Conservation (phyloP, 2,329 filamentous ascomycete species). For the Arthrinium phaeospermum region DNA sequence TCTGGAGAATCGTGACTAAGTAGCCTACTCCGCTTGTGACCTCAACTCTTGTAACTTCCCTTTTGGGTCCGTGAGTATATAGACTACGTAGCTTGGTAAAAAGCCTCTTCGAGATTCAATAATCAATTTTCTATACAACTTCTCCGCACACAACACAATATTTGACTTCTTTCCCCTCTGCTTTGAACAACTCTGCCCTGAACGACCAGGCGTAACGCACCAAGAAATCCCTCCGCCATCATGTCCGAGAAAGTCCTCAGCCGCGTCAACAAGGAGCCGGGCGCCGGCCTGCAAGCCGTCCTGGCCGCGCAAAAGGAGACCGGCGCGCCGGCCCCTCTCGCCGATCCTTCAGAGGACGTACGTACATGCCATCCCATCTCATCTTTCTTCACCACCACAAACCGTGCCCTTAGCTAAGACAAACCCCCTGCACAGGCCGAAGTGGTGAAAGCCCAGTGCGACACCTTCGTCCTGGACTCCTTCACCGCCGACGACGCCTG, state of each 20-base stretch:
- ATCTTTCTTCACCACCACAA: neutral
- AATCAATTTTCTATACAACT: neutral
- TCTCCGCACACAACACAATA: neutral
- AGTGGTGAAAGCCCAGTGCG: conserved; percentile 41
- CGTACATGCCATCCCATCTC: conserved; percentile 19
- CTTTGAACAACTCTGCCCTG: neutral
- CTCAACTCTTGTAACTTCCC: conserved; percentile 17
- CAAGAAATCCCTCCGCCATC: neutral
- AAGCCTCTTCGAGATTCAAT: neutral
- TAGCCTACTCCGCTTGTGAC: conserved; percentile 4
- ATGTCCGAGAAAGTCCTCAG: conserved; percentile 25
- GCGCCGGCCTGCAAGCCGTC: conserved; percentile 31
- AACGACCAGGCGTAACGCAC: neutral
- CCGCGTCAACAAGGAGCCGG: conserved; percentile 29
- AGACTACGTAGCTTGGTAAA: neutral
- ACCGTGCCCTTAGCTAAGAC: neutral
- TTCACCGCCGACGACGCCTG: conserved; percentile 71
- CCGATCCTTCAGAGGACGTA: conserved; percentile 32
- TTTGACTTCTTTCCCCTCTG: too few species aligned
- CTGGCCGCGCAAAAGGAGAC: conserved; percentile 25
- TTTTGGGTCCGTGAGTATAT: neutral
- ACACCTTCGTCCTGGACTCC: conserved; percentile 51
- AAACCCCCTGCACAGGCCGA: conserved; percentile 32
- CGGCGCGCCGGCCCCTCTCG: conserved; percentile 26
- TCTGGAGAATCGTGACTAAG: conserved; percentile 10